Evolutionary conservation across 805 yeast species (phyloP).

Genomic region (Blastobotrys terrestris): DNA sequence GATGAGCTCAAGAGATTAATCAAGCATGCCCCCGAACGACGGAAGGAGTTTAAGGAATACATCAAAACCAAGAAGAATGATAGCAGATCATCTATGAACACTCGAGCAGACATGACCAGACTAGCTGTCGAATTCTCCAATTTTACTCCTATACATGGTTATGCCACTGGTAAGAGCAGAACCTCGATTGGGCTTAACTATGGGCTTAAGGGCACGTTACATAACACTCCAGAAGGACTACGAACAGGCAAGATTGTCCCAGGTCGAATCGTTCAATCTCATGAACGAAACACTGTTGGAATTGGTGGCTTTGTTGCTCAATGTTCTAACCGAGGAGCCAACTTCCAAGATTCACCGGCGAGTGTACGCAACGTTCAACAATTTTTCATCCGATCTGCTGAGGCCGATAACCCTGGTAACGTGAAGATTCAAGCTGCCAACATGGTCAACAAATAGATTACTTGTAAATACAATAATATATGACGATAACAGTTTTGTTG

Average conservation of each 20-base stretch:
- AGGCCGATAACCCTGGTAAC: not conserved
- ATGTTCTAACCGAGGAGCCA: not conserved
- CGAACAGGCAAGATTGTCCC: constrained; percentile 16
- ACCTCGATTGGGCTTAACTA: constrained; percentile 28
- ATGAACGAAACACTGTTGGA: constrained; percentile 6
- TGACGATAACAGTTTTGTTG: not conserved
- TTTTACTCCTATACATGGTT: not conserved
- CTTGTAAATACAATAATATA: not conserved
- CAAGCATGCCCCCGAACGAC: constrained; percentile 12
- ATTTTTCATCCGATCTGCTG: not conserved
- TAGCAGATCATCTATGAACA: not conserved
- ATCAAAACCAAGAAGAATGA: not conserved
- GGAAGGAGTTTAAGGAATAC: constrained; percentile 12
- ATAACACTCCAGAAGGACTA: constrained; percentile 29
- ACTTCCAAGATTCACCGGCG: not conserved
- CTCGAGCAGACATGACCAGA: not conserved
- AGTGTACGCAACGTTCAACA: not conserved
- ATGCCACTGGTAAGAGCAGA: constrained; percentile 1
- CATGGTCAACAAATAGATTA: not conserved
- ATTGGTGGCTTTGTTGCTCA: constrained; percentile 26
- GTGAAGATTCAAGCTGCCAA: not conserved
- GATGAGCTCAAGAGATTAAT: constrained; percentile 18
- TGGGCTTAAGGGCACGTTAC: constrained; percentile 26
- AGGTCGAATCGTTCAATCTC: constrained; percentile 24
- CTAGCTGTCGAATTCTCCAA: not conserved